Conservation (phyloP, 345 rosid species). For the Eutrema yunnanense region DNA sequence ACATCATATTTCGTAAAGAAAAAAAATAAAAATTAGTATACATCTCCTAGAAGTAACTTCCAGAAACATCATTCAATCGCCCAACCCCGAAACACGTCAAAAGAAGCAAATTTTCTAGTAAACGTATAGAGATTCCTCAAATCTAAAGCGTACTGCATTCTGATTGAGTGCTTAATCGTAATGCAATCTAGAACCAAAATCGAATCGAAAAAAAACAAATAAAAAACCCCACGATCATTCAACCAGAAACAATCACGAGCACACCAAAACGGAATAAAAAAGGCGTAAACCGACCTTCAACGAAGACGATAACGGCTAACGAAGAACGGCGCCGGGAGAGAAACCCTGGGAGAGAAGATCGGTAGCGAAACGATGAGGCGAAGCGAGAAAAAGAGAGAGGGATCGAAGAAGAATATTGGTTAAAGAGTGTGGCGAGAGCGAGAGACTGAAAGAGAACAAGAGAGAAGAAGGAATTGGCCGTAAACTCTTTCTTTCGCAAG, state of each 20-base stretch:
- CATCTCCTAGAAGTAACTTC: background rate
- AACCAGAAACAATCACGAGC: background rate
- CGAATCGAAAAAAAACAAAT: background rate
- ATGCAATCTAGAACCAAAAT: constrained; percentile 1
- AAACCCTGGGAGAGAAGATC: background rate
- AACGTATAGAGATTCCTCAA: constrained; percentile 15
- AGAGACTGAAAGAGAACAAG: background rate
- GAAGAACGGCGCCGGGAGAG: background rate
- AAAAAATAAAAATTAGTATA: background rate
- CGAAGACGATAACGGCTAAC: background rate
- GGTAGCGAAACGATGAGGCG: background rate
- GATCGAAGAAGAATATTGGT: constrained; percentile 6
- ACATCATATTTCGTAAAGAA: background rate
- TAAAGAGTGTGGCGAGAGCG: constrained; percentile 17
- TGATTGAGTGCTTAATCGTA: constrained; percentile 11
- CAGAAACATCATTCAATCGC: constrained; percentile 1
- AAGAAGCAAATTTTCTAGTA: background rate
- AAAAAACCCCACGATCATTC: background rate
- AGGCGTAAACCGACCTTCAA: constrained; percentile 1
- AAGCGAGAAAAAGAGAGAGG: background rate
- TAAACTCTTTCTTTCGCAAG: background rate
- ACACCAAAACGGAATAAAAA: background rate
- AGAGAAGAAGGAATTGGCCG: constrained; percentile 10
- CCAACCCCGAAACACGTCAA: background rate
- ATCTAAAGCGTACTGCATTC: constrained; percentile 5